Evolutionary conservation across 139 green algal genomes (phyloP).

Genomic region (Coelastrella sp.): DNA sequence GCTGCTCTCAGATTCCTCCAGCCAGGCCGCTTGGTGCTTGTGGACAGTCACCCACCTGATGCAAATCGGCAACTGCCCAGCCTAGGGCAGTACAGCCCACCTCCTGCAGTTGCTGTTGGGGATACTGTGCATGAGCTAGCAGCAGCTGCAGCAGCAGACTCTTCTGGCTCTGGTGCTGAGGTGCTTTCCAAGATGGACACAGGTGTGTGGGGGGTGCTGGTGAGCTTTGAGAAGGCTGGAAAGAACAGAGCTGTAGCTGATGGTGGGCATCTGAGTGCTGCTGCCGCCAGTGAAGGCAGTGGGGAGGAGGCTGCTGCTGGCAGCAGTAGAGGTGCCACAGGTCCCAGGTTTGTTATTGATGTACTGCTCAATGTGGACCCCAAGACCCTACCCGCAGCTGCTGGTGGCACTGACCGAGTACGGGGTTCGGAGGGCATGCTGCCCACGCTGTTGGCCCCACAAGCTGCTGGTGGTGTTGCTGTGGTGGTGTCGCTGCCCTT

Average conservation of each 20-base stretch:
- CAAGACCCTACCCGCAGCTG: not conserved
- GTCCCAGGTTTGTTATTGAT: slow-evolving; percentile 79
- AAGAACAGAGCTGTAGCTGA: slow-evolving; percentile 27
- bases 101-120: not conserved
- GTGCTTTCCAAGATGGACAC: slow-evolving; percentile 43
- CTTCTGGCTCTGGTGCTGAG: slow-evolving; percentile 13
- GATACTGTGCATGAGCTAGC: not conserved
- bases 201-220: slow-evolving; percentile 81
- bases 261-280: slow-evolving; percentile 2
- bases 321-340: slow-evolving; percentile 14
- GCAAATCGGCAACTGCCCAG: slow-evolving; percentile 11
- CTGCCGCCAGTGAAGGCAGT: slow-evolving; percentile 6
- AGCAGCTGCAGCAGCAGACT: not conserved
- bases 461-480: slow-evolving; percentile 45
- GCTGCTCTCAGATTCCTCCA: slow-evolving; percentile 88
- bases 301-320: slow-evolving; percentile 34
- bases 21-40: slow-evolving; percentile 74
- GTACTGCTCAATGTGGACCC: slow-evolving; percentile 73
- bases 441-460: slow-evolving; percentile 50
- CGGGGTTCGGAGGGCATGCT: not conserved
- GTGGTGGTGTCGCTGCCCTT: slow-evolving; percentile 72
- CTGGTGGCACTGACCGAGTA: slow-evolving; percentile 12
- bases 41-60: slow-evolving; percentile 58
- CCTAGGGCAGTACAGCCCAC: slow-evolving; percentile 1
- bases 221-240: slow-evolving; percentile 84